Evolutionary conservation across 2,329 filamentous ascomycete species (phyloP).

Genomic region (Diplodia intermedia): DNA sequence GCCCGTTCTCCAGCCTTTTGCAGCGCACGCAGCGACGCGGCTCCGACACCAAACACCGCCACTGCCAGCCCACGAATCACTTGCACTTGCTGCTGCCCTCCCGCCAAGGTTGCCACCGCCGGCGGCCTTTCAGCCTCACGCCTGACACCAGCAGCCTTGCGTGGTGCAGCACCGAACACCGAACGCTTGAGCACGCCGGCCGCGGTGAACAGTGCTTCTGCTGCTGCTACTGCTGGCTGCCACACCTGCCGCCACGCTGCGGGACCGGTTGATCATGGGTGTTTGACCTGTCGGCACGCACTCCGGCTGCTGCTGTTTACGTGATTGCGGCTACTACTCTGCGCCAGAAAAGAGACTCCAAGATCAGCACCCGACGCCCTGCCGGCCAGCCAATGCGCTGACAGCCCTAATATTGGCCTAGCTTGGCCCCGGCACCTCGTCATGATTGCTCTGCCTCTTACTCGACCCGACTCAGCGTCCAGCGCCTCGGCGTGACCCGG

Average conservation of each 20-base stretch:
- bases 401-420: not conserved
- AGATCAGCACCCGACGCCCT: not conserved
- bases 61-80: not conserved
- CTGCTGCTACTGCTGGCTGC: not conserved
- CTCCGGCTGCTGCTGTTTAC: not conserved
- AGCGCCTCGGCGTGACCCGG: not conserved
- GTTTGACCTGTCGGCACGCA: conserved; percentile 49
- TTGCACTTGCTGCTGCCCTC: not conserved
- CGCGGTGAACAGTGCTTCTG: conserved; percentile 15
- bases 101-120: not conserved
- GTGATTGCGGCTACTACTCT: not conserved
- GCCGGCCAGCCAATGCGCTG: not conserved
- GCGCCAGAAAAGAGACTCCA: not conserved
- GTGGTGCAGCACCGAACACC: conserved; percentile 1
- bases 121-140: conserved; percentile 1
- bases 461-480: not conserved
- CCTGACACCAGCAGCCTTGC: not conserved
- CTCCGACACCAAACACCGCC: not conserved
- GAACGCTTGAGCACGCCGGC: conserved; percentile 4
- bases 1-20: not conserved
- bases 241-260: conserved; percentile 33
- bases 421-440: not conserved
- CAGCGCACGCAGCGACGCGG: not conserved
- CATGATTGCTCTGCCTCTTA: not conserved
- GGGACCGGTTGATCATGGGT: conserved; percentile 74